Base-by-base conservation (phyloP, 805 yeast genomes). In the Candida ulmi region DNA sequence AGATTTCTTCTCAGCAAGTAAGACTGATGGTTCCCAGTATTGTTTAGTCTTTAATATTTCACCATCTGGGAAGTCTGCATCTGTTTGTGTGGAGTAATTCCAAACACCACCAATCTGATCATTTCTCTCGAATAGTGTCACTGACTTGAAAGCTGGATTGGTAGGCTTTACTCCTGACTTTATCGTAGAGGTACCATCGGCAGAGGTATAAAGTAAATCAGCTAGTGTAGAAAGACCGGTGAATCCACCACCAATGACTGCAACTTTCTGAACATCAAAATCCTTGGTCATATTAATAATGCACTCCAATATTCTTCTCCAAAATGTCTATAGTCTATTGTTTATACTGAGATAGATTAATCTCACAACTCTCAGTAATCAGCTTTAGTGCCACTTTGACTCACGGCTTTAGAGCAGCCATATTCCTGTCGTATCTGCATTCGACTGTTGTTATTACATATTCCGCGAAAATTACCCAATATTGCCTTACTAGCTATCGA, bases 91-190 rank as follows among this genome's bases (percentile, higher is more conserved):
- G 56, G 61, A 40, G 5, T 60, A 47, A 6, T 61, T 53, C 69
- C 70, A 65, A 17, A 61, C 54, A 4, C 69, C 70, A 12, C 69
- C 70, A 17, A 64, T 54, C 17, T 46, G 44, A 11, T 43, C 46
- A 26, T 60, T 59, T 39, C 60, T 65, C 45, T 65, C 70, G 49
- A 63, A 64, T 3, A 55, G 63, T 8, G 57, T 63, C n/a, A 63
- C 42, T 30, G 52, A 44, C n/a, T 47, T 41, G 40, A 65, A 64
- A 17, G 52, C 48, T 2, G 57, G 57, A 30, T 53, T 39, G 6
- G 8, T 3, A 15, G 39, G 39, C 13, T 11, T 21, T 11, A 9
- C 15, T 23, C 21, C 15, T 16, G 33, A 12, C 13, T 11, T 17
- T 5, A 34, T 4, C 3, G 30, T 34, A 9, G 36, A 34, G 16